Conservation (phyloP, 495 filamentous ascomycete species). For the Tuber melanosporum region DNA sequence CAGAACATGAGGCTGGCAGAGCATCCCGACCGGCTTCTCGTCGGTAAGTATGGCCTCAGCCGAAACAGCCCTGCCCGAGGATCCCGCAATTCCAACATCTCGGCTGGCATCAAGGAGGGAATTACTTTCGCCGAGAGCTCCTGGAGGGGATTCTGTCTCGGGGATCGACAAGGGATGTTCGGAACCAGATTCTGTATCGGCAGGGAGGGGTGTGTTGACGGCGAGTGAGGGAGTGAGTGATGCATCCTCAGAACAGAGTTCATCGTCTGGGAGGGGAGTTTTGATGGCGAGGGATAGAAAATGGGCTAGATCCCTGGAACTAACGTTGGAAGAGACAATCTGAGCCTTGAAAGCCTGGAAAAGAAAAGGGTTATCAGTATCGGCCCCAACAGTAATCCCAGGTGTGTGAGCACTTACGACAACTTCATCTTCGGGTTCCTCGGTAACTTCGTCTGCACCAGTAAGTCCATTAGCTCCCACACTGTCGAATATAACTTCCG, state of each 20-base stretch:
- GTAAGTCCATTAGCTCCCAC: not conserved
- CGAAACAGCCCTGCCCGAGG: not conserved
- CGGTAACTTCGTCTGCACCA: not conserved
- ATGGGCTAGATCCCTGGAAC: no score
- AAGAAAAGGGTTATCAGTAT: not conserved
- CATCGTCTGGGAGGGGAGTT: not conserved
- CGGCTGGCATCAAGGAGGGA: not conserved
- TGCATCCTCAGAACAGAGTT: not conserved
- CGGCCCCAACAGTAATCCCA: not conserved
- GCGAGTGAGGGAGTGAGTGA: not conserved
- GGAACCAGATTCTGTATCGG: not conserved
- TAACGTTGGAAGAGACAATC: no score
- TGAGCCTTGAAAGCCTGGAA: not conserved
- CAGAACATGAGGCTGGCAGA: not conserved
- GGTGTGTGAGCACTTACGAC: not conserved
- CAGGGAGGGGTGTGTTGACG: not conserved
- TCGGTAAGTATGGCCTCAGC: not conserved
- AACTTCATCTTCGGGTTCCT: not conserved
- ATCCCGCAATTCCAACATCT: not conserved
- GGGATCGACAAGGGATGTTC: not conserved
- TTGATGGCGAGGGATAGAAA: no score
- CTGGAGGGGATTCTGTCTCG: not conserved
- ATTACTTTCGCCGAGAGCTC: not conserved
- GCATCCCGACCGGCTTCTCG: not conserved
- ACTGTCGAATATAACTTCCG: not conserved